These are phyloP conservation scores for Dioscorea dumetorum DNA, from an alignment of 106 monocot species.

Conservation along the genomic window DNA sequence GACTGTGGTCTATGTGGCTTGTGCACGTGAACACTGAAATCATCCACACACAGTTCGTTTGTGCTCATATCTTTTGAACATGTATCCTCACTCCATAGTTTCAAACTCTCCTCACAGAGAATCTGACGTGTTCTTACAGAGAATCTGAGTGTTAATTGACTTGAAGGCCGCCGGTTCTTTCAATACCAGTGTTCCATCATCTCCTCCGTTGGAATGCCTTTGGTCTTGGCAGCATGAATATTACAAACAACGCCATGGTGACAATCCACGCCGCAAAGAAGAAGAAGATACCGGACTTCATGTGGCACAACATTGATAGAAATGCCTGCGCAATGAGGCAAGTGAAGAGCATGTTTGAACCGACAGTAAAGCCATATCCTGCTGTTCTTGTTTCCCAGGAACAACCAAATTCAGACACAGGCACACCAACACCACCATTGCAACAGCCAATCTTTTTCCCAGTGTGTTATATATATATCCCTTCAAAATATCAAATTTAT, in stretches of 20 bases:
- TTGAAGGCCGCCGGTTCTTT: no score
- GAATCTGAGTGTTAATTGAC: no score
- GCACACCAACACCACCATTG: conserved; percentile 27
- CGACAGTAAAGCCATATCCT: conserved; percentile 28
- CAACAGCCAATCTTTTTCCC: background rate
- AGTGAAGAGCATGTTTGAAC: conserved; percentile 39
- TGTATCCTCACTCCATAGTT: no score
- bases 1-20: no score
- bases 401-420: conserved; percentile 30
- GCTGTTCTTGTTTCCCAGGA: conserved; percentile 35
- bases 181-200: conserved; percentile 39
- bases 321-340: conserved; percentile 28
- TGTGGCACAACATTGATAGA: conserved; percentile 30
- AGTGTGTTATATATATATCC: no score
- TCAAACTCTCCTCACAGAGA: no score
- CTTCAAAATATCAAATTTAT: no score
- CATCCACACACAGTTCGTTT: no score
- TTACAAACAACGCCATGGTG: conserved; percentile 20
- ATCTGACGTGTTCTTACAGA: no score
- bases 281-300: conserved; percentile 30
- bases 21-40: no score
- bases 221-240: conserved; percentile 31
- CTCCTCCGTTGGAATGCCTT: conserved; percentile 31
- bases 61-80: no score
- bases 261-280: conserved; percentile 29